phyloP scores from a whole-genome alignment of 345 rosid genomes.

The Leavenworthia alabamica region DNA sequence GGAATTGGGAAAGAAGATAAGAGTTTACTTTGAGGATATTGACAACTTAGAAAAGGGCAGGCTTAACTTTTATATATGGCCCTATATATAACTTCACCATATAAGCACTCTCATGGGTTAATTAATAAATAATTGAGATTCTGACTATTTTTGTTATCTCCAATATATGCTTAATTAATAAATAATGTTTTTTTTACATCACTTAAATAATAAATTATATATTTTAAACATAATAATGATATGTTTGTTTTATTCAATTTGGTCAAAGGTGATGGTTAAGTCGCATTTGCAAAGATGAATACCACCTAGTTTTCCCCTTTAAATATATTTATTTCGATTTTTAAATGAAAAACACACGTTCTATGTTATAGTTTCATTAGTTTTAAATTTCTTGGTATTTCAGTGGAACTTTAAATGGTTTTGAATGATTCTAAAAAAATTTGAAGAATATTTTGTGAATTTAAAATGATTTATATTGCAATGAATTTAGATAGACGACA shows the following conservation, averaged over 20 bases:
- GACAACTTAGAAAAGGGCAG: too few species aligned
- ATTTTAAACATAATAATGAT: slow-evolving; percentile 5
- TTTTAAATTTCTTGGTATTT: neutral
- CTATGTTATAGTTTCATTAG: neutral
- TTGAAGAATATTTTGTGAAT: neutral
- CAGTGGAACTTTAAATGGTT: neutral
- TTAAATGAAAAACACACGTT: neutral
- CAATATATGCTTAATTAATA: neutral
- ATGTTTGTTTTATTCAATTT: slow-evolving; percentile 25
- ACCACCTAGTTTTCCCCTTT: slow-evolving; percentile 5
- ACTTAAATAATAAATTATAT: neutral
- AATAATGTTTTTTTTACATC: neutral
- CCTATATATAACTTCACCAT: slow-evolving; percentile 31
- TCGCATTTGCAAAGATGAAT: neutral
- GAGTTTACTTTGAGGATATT: too few species aligned
- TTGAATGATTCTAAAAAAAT: slow-evolving; percentile 6
- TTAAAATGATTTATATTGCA: neutral
- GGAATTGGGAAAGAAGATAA: too few species aligned
- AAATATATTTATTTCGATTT: neutral
- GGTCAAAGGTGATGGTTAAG: slow-evolving; percentile 19
- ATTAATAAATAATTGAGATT: slow-evolving; percentile 6
- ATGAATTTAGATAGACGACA: neutral
- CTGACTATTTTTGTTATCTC: neutral
- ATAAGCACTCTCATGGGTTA: neutral
- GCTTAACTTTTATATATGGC: too few species aligned